phyloP scores from a whole-genome alignment of 2,329 filamentous ascomycete genomes.

The Fusarium abutilonis region DNA sequence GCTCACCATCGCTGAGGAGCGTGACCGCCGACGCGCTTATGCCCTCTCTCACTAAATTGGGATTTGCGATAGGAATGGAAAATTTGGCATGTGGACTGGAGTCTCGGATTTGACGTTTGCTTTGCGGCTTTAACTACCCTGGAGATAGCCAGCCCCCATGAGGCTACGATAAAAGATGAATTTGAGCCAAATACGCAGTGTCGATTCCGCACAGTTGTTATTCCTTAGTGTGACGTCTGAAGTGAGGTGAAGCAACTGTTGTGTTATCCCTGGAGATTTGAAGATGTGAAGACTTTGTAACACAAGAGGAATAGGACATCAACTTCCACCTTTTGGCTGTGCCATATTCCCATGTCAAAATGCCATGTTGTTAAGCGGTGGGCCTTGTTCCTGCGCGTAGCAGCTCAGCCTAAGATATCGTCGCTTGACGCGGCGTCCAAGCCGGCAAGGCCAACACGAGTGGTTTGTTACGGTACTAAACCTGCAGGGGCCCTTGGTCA shows the following conservation, averaged over 20 bases:
- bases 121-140: slow-evolving; percentile 46
- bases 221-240: slow-evolving; percentile 5
- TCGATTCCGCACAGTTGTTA: slow-evolving; percentile 34
- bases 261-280: background rate
- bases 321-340: too few relatives aligned
- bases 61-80: slow-evolving; percentile 39
- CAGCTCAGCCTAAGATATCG: too few relatives aligned
- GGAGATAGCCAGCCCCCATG: slow-evolving; percentile 50
- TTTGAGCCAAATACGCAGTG: slow-evolving; percentile 47
- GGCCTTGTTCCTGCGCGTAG: too few relatives aligned
- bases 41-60: slow-evolving; percentile 61
- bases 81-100: slow-evolving; percentile 53
- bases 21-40: slow-evolving; percentile 90
- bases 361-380: too few relatives aligned
- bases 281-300: background rate
- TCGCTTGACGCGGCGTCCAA: too few relatives aligned
- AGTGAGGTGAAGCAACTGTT: background rate
- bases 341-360: too few relatives aligned
- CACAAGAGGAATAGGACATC: background rate
- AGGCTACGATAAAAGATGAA: slow-evolving; percentile 53
- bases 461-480: background rate
- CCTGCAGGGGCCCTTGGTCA: slow-evolving; percentile 26
- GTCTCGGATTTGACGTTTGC: slow-evolving; percentile 55
- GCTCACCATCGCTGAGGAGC: slow-evolving; percentile 98
- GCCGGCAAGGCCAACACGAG: too few relatives aligned